Evolutionary conservation across 345 rosid species (phyloP), one percentile per base, ranked within the genome.

Genomic region (Isatis tinctoria): DNA sequence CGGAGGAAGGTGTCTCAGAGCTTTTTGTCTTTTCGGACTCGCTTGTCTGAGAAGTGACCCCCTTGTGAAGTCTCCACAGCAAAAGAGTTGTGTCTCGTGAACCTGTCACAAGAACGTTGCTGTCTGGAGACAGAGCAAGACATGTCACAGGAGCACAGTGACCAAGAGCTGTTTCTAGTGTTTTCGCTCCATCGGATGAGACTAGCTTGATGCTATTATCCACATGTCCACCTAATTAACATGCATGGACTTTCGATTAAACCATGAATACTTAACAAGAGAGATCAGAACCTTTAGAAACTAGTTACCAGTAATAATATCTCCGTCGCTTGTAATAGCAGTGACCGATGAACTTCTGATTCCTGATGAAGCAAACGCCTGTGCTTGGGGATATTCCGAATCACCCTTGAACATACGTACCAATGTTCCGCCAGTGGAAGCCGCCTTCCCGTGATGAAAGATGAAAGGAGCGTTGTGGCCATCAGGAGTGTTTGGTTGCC

Each of bases 81-180:
- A 95, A 61, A 59, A 92, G 80, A 27, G 99, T 95, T n/a, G 96
- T 74, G 61, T 95, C 99, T 27, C 84, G 80, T 30, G 99, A 95
- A 70, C 99, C 99, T n/a, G 97, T 90, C 40, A 88, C 97, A 9
- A 95, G 97, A 79, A 85, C 88, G 78, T 67, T 82, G 85, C 86
- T 79, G 65, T 90, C 96, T 49, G 88, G 82, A 33, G 96, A 92
- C 67, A 95, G 84, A 67, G 99, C 96, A 45, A 95, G 81, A 79
- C 97, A 95, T 78, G 97, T 95, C 73, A 92, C 97, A 36, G 99
- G 93, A 74, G 97, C 96, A 87, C 90, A 90, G 72, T 95, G 99
- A 54, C 90, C 97, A 69, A 57, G 59, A 45, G 99, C 97, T 35
- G 87, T 83, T 82, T 95, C 97, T 13, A 95, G 67, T 36, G 96